Evolutionary conservation across 495 filamentous ascomycete genomes (phyloP).

Genomic region (Penicillium daleae): DNA sequence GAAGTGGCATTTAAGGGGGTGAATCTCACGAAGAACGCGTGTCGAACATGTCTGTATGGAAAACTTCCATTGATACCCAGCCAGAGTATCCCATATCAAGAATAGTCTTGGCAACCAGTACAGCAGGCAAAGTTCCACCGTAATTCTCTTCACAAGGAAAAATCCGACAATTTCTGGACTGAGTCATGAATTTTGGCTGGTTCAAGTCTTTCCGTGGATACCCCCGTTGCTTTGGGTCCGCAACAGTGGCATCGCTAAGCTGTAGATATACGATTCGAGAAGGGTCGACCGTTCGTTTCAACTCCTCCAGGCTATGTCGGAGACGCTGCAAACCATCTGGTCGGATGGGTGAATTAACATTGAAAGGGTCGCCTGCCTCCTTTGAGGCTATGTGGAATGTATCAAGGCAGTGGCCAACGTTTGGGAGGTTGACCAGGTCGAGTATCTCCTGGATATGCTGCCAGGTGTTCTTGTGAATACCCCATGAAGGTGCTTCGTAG

Average conservation of each 20-base stretch:
- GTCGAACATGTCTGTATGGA: conserved; percentile 18
- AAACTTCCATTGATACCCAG: conserved; percentile 23
- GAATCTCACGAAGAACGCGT: conserved; percentile 8
- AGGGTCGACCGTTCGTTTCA: conserved; percentile 11
- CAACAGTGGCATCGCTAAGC: conserved; percentile 20
- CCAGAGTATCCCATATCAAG: conserved; percentile 17
- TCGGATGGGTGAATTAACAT: not conserved
- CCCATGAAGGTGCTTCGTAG: conserved; percentile 17
- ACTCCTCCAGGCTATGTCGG: not conserved
- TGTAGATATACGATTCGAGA: conserved; percentile 18
- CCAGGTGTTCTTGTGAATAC: conserved; percentile 19
- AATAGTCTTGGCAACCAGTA: conserved; percentile 13
- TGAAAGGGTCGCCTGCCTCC: conserved; percentile 19
- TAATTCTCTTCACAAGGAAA: conserved; percentile 13
- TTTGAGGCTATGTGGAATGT: conserved; percentile 17
- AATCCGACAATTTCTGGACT: conserved; percentile 21
- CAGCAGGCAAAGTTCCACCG: conserved; percentile 12
- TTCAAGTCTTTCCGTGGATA: conserved; percentile 14
- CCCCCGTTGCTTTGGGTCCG: conserved; percentile 8
- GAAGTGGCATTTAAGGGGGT: not conserved
- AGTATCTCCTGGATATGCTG: conserved; percentile 16
- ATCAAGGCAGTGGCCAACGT: conserved; percentile 15
- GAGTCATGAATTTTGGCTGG: conserved; percentile 18
- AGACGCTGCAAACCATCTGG: conserved; percentile 3
- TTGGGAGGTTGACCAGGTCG: conserved; percentile 13